Evolutionary conservation across 768 basidiomycete genomes (phyloP), one percentile per base, ranked within the genome.

Genomic region (Fibroporia radiculosa): DNA sequence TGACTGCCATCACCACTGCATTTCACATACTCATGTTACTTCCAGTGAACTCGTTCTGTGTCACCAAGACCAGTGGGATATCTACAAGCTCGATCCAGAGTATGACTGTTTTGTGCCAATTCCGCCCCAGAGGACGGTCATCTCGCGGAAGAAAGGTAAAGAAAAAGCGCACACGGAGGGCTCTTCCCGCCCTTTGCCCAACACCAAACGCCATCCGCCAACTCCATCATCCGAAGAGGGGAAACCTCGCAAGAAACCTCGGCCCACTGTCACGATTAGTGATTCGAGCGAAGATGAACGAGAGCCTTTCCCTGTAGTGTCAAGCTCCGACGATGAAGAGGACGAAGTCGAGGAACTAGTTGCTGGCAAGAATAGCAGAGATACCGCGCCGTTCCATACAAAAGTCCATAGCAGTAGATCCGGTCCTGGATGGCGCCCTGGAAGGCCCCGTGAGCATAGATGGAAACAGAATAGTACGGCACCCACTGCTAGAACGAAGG

Each of bases 11-110:
- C 35, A 12, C 6, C 29, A 12, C 14, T 16, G 22, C 19, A 22
- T 37, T 5, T 14, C 19, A 40, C 18, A 37, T 11, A 12, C 35
- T 37, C 11, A 10, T 19, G 35, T 24, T 12, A 14, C 6, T n/a
- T 22, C 20, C 49, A 82, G 81, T 8, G 64, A 74, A 62, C 57
- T 61, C 1, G 61, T 74, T 42, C 59, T 73, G 47, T 74, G 74
- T 56, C 73, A 75, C 16, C 82, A 83, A 58, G 84, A 89, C 27
- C 85, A 88, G 59, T 90, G 87, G 87, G 87, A 90, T 49, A 79
- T 89, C 23, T 82, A 88, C 65, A 89, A 88, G 57, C 71, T 90
- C 6, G 87, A 90, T 56, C 78, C 82, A 2, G 60, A 62, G n/a
- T 89, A 89, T 52, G 73, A 75, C 19, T 90, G 86, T 56, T 62